These are phyloP conservation scores for Cytospora paraplurivora DNA, from an alignment of 2,329 filamentous ascomycete species.

Conservation along the genomic window DNA sequence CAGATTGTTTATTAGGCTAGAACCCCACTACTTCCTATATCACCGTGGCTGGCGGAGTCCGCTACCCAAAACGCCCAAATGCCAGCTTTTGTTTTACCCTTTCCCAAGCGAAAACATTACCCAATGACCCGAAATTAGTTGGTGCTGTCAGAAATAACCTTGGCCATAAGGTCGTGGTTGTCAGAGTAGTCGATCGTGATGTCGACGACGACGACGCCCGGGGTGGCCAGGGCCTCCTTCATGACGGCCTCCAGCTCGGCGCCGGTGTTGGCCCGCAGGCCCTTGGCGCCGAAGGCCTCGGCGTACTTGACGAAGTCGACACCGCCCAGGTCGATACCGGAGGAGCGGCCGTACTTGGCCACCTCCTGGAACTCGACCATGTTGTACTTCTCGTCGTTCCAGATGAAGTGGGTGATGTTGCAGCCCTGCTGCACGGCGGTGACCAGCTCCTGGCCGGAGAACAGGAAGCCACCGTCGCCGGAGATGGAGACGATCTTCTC, in stretches of 20 bases:
- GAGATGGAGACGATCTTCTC: conserved; percentile 48
- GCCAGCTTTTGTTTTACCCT: background rate
- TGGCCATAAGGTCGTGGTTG: conserved; percentile 43
- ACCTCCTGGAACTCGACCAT: conserved; percentile 56
- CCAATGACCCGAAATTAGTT: conserved; percentile 18
- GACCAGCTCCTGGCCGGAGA: conserved; percentile 48
- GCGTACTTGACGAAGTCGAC: conserved; percentile 52
- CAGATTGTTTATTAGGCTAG: background rate
- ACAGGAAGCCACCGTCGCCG: conserved; percentile 54
- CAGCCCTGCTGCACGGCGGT: conserved; percentile 50
- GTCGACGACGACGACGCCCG: conserved; percentile 49
- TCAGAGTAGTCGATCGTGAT: conserved; percentile 49
- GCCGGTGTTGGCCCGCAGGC: conserved; percentile 43
- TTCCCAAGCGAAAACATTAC: background rate
- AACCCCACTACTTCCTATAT: background rate
- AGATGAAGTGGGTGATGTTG: conserved; percentile 53
- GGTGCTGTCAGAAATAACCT: conserved; percentile 40
- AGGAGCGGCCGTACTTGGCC: conserved; percentile 49
- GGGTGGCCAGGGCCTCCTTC: conserved; percentile 44
- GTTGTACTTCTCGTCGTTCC: conserved; percentile 53
- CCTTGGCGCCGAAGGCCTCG: conserved; percentile 49
- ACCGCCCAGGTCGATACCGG: conserved; percentile 47
- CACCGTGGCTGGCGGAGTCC: background rate
- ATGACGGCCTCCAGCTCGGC: conserved; percentile 46
- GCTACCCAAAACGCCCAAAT: background rate